phyloP scores from a whole-genome alignment of 106 monocot genomes.

The Ottelia alismoides region DNA sequence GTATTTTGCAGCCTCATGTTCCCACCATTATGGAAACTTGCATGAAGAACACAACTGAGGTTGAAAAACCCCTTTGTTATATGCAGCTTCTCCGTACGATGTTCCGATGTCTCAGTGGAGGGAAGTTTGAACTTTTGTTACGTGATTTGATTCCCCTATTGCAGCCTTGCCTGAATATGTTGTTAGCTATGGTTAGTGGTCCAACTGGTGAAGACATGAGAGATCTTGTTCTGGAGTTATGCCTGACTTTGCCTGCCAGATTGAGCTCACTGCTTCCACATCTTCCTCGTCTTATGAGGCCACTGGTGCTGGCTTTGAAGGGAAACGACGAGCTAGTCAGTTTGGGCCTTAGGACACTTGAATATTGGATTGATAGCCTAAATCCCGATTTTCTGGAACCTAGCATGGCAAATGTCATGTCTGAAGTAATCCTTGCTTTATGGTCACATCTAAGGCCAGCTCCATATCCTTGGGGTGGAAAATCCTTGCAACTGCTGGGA shows the following conservation, averaged over 20 bases:
- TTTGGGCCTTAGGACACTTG: conserved; percentile 96
- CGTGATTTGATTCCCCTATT: conserved; percentile 86
- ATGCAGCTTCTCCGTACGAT: conserved; percentile 84
- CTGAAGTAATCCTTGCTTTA: conserved; percentile 90
- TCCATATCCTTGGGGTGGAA: conserved; percentile 94
- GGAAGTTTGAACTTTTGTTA: conserved; percentile 84
- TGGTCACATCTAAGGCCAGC: conserved; percentile 94
- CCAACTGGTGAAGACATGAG: conserved; percentile 90
- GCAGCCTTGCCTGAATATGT: conserved; percentile 94
- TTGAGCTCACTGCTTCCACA: conserved; percentile 99
- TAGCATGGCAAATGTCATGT: conserved; percentile 98
- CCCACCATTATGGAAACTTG: conserved; percentile 90
- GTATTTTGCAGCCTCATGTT: conserved; percentile 86
- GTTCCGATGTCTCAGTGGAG: conserved; percentile 84
- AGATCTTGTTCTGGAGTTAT: conserved; percentile 88
- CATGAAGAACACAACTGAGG: conserved; percentile 96
- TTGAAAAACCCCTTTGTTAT: conserved; percentile 94
- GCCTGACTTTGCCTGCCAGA: conserved; percentile 85
- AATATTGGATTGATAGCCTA: conserved; percentile 98
- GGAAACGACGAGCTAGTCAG: conserved; percentile 88
- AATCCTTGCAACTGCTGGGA: conserved; percentile 85
- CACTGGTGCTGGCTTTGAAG: conserved; percentile 84
- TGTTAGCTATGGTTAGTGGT: conserved; percentile 89
- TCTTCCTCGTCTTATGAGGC: conserved; percentile 87
- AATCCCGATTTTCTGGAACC: conserved; percentile 99